Evolutionary conservation across 257 asterid species (phyloP), one percentile per base, ranked within the genome.

Genomic region (Schizonepeta tenuifolia): DNA sequence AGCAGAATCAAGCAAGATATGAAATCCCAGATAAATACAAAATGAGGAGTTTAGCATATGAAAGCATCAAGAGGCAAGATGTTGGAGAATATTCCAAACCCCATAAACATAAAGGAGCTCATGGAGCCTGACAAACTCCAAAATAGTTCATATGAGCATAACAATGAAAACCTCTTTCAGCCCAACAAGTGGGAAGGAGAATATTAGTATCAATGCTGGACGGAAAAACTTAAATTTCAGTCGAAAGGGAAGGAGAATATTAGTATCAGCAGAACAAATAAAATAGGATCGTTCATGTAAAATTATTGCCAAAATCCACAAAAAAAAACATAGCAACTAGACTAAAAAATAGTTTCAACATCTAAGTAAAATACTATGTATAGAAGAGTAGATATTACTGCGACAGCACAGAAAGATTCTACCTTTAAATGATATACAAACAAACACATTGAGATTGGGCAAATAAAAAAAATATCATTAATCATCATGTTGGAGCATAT

Each of bases 91-190:
- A 58, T 80, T 87, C 89, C 89, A 85, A 87, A 80, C 90, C 67
- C 81, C 81, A 75, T 75, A 44, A 72, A 76, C 86, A 83, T 46
- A 8, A 67, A 71, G 44, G 20, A 65, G 86, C 53, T 54, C 18
- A 78, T 67, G 77, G 33, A 83, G 87, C 89, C 89, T 78, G 87
- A 87, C 78, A 78, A 78, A 81, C 85, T 79, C 80, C 75, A 61
- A 40, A 1, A 43, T 2, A 4, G 58, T 76, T 67, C 47, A 40
- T 75, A 24, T 75, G 36, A 62, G 88, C 89, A 84, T 60, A 49
- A 74, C 41, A 22, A 28, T 46, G 68, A 24, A 47, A 47, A 53
- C 64, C 71, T 72, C 83, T 26, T 57, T 69, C 58, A 7, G 69
- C 75, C 79, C 86, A 80, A 60, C 24, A 17, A 18, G 58, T 10